Conservation (phyloP, 2,329 filamentous ascomycete genomes). For the Colletotrichum gigasporum region DNA sequence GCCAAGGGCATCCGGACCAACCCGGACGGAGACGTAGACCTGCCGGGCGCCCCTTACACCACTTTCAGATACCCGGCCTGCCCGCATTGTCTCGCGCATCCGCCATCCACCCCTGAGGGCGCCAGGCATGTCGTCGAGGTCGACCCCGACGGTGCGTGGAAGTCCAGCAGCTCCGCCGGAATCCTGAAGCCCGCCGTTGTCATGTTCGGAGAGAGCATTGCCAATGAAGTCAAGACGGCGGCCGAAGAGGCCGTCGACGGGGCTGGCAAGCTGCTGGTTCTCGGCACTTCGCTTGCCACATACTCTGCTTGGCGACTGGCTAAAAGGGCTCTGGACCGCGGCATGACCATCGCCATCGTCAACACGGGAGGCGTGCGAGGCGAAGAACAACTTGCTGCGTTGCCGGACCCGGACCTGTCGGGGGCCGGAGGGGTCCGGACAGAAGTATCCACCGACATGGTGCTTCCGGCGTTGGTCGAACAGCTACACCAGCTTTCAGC, state of each 20-base stretch:
- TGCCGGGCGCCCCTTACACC: conserved; percentile 86
- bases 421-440: conserved; percentile 65
- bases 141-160: conserved; percentile 85
- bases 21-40: conserved; percentile 92
- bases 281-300: conserved; percentile 92
- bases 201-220: conserved; percentile 96
- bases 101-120: conserved; percentile 66
- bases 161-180: conserved; percentile 71
- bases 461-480: conserved; percentile 67
- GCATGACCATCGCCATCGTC: conserved; percentile 86
- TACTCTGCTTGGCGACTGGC: conserved; percentile 94
- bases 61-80: conserved; percentile 94
- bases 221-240: conserved; percentile 71
- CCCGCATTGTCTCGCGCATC: conserved; percentile 76
- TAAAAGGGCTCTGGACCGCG: conserved; percentile 81
- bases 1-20: conserved; percentile 82
- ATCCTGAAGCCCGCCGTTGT: conserved; percentile 92
- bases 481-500: conserved; percentile 49
- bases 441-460: conserved; percentile 65
- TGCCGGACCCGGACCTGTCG: conserved; percentile 59
- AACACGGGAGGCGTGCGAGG: conserved; percentile 88
- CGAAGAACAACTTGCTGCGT: conserved; percentile 76
- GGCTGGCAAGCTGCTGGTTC: conserved; percentile 77
- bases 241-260: conserved; percentile 85
- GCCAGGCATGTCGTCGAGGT: conserved; percentile 69